Base-by-base conservation (phyloP, 805 yeast genomes). In the Pichia californica region DNA sequence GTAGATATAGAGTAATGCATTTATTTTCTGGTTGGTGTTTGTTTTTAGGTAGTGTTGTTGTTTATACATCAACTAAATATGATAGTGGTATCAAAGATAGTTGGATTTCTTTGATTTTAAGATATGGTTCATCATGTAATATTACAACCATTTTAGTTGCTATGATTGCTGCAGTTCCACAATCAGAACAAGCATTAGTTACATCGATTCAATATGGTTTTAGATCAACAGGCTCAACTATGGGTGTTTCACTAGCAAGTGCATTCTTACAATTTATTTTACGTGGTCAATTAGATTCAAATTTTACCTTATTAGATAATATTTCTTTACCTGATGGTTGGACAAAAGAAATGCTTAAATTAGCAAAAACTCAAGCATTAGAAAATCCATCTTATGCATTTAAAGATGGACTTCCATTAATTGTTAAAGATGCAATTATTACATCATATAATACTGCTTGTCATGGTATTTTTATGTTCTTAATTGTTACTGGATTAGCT, bases 131-230 rank as follows among this genome's bases (percentile, higher is more conserved):
- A 51, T 77, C 94, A 1, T 65, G 76, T 4, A 70, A 79, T 59
- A 68, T 86, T 48, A 86, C 95, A 0, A 76, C 84, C 2, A 79
- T 89, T 0, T 65, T 87, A 38, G 62, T 86, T 29, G 83, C 94
- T 0, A 70, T 87, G 62, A 83, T 87, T 42, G 81, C 93, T 0
- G 76, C 93, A 2, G 93, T 83, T 2, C 80, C 83, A 9, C 61
- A 68, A 19, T 71, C 74, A 41, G 74, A 71, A 55, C 95, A 87
- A 61, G 95, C 96, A 1, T 74, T 88, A 18, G 83, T 91, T 3
- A 88, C 96, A 0, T 85, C 95, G 0, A 84, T 89, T 45, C 95
- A 87, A 56, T 88, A 89, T 59, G 88, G 78, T 5, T 74, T 75
- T 52, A 62, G 79, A 52, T 66, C 79, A 7, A 72, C 78, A 1